Base-by-base conservation (phyloP, 495 filamentous ascomycete species). In the Penicillium parvum region DNA sequence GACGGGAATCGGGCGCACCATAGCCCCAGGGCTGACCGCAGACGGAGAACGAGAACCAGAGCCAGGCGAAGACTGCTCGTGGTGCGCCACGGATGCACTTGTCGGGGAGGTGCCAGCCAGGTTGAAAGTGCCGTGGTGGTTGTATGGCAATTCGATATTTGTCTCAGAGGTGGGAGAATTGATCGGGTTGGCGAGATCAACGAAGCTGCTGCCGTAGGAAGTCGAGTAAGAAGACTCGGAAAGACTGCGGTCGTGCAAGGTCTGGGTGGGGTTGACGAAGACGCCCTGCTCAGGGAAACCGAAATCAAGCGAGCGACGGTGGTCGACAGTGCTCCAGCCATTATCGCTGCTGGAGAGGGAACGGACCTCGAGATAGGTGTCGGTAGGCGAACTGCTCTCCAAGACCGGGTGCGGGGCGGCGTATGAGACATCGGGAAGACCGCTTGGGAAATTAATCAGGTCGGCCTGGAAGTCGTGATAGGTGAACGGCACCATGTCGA, bases 181-280 rank as follows among this genome's bases (percentile, higher is more conserved):
- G 50, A 87, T 77, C 21, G 86, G 83, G 44, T 84, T 77, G 5
- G 76, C 66, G 25, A 92, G 77, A 38, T 94, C 87, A 53, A 95
- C 86, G 55, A 78, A 92, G 68, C 87, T 91, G 68, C 87, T 91
- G 52, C 85, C 79, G 58, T 86, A 81, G 44, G 70, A 78, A 44
- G 73, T 78, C 7, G 86, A 89, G 27, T 83, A 81, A 1, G 90
- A 91, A 3, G 88, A 89, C 43, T 90, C 86, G 7, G 90, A 95
- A 50, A 84, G 78, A 37, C 84, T 90, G 35, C 90, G 79, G 50
- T 89, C 69, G 63, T 95, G 90, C 33, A 96, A 69, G 0, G 86
- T 88, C 61, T 94, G 84, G 44, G 80, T 78, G 2, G 90, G 90
- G 58, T 94, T 92, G 67, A 90, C 89, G 43, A 94, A 88, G 40